Conservation (phyloP, 148 eudicot genomes). For the Chenopodium quinoa region DNA sequence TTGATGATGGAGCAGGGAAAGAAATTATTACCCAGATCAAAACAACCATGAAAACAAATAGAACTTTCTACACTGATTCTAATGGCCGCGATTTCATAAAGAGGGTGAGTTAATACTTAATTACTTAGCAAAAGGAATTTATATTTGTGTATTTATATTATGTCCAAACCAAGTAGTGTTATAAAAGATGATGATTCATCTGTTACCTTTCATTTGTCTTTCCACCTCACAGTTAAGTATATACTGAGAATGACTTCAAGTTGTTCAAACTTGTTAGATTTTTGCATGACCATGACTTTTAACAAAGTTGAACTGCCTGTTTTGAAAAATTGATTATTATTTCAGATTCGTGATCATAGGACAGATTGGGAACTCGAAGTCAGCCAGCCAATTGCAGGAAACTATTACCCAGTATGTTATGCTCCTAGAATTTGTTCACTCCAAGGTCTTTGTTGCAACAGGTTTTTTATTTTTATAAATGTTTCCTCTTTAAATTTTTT, state of each 20-base stretch:
- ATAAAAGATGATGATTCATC: not conserved
- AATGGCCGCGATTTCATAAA: slow-evolving; percentile 72
- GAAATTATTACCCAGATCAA: slow-evolving; percentile 56
- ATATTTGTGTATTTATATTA: not conserved
- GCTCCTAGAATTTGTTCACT: not conserved
- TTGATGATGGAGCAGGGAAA: slow-evolving; percentile 66
- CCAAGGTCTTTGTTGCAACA: not conserved
- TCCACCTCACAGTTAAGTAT: not conserved
- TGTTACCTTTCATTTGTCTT: not conserved
- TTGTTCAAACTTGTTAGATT: not conserved
- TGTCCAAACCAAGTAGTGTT: not conserved
- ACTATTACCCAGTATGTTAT: slow-evolving; percentile 70
- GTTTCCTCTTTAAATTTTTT: not conserved
- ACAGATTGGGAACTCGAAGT: slow-evolving; percentile 69
- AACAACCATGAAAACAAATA: slow-evolving; percentile 55
- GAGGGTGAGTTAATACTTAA: slow-evolving; percentile 48
- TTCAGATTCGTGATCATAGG: slow-evolving; percentile 69
- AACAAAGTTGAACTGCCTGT: not conserved
- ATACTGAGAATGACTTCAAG: not conserved
- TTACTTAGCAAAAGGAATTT: not conserved
- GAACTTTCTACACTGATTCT: slow-evolving; percentile 73
- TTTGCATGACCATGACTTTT: not conserved
- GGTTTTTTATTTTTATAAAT: not conserved
- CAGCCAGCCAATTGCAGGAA: slow-evolving; percentile 70
- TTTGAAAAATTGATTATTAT: slow-evolving; percentile 1